Evolutionary conservation across 2,329 filamentous ascomycete species (phyloP), one percentile per base, ranked within the genome.

Genomic region (Aureobasidium sp.): DNA sequence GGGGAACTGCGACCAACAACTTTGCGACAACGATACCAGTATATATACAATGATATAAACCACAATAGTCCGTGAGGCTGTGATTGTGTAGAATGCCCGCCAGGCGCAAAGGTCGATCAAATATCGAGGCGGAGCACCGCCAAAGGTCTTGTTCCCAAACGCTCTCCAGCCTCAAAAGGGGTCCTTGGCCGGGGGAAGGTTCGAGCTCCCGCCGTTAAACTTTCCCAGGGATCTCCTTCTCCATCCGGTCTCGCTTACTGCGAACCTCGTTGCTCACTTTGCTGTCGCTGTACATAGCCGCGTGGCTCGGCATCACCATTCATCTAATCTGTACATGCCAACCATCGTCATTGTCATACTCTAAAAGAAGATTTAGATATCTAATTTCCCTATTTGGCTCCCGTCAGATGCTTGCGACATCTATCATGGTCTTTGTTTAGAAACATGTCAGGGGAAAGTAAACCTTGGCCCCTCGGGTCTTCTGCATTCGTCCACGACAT

Each of bases 351-450:
- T 5, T 52, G 49, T 52, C 49, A 52, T 54, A 8, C 15, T 54
- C 50, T 42, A 54, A 54, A 54, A 41, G 36, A 54, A 54, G 50
- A 36, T 30, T 21, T 21, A 21, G 21, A 21, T 21, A 42, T 54
- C 50, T 42, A 15, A 54, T 54, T 42, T 54, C 50, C 36, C 29
- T 41, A 32, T 15, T 21, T 32, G 25, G 30, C 30, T 32, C 21
- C 50, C 16, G 37, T 54, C 36, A 54, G 37, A n/a, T 54, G 50
- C 50, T 54, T 54, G 50, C 50, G 50, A 54, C 50, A 54, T 54
- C 37, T 8, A 50, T 50, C 47, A 27, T n/a, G 25, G 3, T 21
- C 50, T 54, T 42, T 42, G 11, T 42, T 54, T 54, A 54, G 50
- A 41, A 54, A 30, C 37, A 42, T 8, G 32, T 30, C 50, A 54